A percentile compares a stretch with the other conserved stretches of the same genome.
Evolutionary conservation across 176 grass and related monocot genomes (phyloP).

Genomic region (Rhynchospora breviuscula): DNA sequence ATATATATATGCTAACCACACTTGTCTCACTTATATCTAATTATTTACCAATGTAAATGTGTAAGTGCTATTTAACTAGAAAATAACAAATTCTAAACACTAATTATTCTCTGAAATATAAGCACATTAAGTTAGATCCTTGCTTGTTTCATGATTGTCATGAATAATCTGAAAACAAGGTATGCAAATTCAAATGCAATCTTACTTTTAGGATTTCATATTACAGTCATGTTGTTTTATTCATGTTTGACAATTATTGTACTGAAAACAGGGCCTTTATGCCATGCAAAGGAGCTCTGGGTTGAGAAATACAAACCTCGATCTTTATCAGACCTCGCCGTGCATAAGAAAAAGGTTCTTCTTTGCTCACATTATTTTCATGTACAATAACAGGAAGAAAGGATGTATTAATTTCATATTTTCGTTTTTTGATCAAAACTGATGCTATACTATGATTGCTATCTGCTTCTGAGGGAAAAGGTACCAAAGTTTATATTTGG

Average conservation of each 20-base stretch:
- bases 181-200: background rate
- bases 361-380: background rate
- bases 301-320: constrained; percentile 78
- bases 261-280: constrained; percentile 41
- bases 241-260: background rate
- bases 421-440: background rate
- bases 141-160: background rate
- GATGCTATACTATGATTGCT: background rate
- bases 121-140: background rate
- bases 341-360: constrained; percentile 93
- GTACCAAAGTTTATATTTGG: constrained; percentile 7
- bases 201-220: background rate
- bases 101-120: background rate
- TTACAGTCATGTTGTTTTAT: background rate
- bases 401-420: constrained; percentile 16
- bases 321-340: constrained; percentile 59
- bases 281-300: constrained; percentile 66
- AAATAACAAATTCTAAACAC: background rate
- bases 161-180: background rate
- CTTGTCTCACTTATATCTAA: background rate
- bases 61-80: background rate
- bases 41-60: background rate
- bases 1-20: constrained; percentile 2
- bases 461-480: background rate
- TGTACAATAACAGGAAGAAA: background rate